Base-by-base conservation (phyloP, 139 green algal genomes). In the Chlorella sorokiniana region DNA sequence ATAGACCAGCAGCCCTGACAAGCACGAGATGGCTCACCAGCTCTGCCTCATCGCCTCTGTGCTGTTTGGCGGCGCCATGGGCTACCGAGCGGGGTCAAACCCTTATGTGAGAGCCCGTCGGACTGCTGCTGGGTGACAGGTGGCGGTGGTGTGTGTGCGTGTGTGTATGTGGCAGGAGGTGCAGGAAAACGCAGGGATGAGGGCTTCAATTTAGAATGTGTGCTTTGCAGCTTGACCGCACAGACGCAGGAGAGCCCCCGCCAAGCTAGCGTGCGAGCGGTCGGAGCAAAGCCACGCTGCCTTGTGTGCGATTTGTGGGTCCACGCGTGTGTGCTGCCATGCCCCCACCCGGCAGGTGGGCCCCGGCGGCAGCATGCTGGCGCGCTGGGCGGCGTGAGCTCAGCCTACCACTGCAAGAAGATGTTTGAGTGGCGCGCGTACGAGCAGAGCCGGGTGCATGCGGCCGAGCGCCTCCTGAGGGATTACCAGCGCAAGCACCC, bases 1-100 rank as follows among this genome's bases (percentile, higher is more conserved):
- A 33, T 68, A 76, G 73, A 78, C 37, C 37, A 27, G 40, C 35
- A 59, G 54, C 48, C 48, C 65, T 0, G 71, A 78, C 37, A 73
- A 70, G 38, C 83, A 87, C 27, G 76, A 87, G 79, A 33, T 84
- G 29, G 83, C 74, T 11, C 83, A 87, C 52, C 83, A 87, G 68
- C 63, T 79, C 14, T 69, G 38, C 70, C 76, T 87, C 35, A 71
- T 87, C 22, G 29, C 45, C 0, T 68, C 45, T 1, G 64, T 87
- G 45, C 62, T 76, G 14, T 83, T 83, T 37, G 45, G 64, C 6
- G 76, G 83, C 4, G 68, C 67, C 27, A 87, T 87, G 83, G 74
- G 78, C 22, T 87, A 87, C 79, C 67, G 83, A 2, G 83, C 83
- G 2, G 63, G 69, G n/a, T 40, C 25, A 22, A 87, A 87, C 68